Conservation (phyloP, 805 yeast species). For the Sporopachydermia quercuum region DNA sequence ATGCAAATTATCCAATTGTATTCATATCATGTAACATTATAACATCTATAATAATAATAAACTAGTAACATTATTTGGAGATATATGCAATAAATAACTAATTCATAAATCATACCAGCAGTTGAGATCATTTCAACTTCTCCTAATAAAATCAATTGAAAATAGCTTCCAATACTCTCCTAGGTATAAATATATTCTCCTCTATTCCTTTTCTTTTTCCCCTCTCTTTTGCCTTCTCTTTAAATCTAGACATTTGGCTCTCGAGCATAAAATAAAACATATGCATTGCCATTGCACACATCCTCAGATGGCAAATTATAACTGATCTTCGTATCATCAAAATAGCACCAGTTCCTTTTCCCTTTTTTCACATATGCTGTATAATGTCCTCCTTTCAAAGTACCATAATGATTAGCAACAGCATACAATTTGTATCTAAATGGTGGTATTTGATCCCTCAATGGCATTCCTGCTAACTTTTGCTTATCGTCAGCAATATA, state of each 20-base stretch:
- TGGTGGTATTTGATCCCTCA: constrained; percentile 65
- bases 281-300: constrained; percentile 63
- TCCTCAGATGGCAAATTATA: constrained; percentile 30
- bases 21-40: no score
- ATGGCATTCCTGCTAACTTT: constrained; percentile 30
- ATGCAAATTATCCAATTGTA: no score
- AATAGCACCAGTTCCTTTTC: constrained; percentile 57
- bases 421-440: constrained; percentile 65
- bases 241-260: constrained; percentile 9
- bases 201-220: constrained; percentile 3
- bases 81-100: background rate
- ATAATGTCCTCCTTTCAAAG: constrained; percentile 77
- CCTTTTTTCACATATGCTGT: constrained; percentile 67
- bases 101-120: background rate
- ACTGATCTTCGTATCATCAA: constrained; percentile 64
- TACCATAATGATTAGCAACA: constrained; percentile 76
- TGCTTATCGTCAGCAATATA: constrained; percentile 26
- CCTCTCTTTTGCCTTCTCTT: constrained; percentile 2
- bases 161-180: background rate
- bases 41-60: no score
- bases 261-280: constrained; percentile 65
- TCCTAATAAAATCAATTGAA: background rate
- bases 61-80: no score
- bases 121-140: background rate
- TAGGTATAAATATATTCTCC: background rate